Percentiles rank a stretch among this genome's conserved stretches.
Conservation (phyloP, 2,329 filamentous ascomycete genomes). For the Dothideomycetes sp. region DNA sequence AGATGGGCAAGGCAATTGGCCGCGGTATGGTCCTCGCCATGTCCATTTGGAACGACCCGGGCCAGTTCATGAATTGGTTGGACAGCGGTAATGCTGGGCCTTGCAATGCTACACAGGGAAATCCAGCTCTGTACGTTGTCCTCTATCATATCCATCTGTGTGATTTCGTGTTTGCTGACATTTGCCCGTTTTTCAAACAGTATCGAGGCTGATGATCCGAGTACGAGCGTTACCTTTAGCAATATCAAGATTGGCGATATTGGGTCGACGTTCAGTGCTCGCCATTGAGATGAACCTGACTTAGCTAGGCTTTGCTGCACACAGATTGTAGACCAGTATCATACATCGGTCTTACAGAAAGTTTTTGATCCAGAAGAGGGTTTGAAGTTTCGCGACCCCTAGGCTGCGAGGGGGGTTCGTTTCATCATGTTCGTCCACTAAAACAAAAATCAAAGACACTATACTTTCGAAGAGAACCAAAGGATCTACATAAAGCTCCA, state of each 20-base stretch:
- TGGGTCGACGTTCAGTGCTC: conserved; percentile 38
- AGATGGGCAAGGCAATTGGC: conserved; percentile 46
- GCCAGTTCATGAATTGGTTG: conserved; percentile 64
- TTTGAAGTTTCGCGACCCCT: too few species aligned
- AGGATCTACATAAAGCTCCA: too few species aligned
- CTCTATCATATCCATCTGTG: too few species aligned
- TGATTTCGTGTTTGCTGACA: background rate
- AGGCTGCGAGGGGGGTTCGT: too few species aligned
- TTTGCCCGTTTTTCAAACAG: background rate
- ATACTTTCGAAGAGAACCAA: too few species aligned
- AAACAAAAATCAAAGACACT: too few species aligned
- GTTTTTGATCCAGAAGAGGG: too few species aligned
- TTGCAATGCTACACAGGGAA: conserved; percentile 46
- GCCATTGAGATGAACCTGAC: background rate
- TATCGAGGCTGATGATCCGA: conserved; percentile 39
- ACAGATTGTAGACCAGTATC: too few species aligned
- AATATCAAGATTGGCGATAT: conserved; percentile 55
- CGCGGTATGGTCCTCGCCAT: conserved; percentile 57
- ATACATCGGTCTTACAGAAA: too few species aligned
- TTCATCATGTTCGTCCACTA: too few species aligned
- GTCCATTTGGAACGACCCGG: conserved; percentile 57
- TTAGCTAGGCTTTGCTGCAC: too few species aligned
- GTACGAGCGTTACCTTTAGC: conserved; percentile 45
- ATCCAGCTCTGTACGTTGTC: conserved; percentile 30
- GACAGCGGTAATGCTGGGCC: conserved; percentile 48